A percentile compares a stretch with the other conserved stretches of the same genome.
These are phyloP conservation scores for Stygiomarasmius scandens DNA, from an alignment of 1,284 basidiomycete species.

Conservation along the genomic window DNA sequence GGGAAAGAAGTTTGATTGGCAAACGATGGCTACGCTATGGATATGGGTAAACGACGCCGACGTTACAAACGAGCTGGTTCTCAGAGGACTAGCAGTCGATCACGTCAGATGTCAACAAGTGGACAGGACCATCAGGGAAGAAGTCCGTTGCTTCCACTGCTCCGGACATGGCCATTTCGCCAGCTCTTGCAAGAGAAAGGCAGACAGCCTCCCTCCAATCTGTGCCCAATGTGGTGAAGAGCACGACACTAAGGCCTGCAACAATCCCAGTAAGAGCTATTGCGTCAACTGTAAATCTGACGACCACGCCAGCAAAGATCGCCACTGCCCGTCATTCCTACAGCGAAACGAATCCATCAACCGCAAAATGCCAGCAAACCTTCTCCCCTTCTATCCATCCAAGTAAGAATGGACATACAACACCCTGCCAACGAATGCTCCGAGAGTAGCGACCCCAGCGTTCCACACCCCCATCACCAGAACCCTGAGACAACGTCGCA, in stretches of 20 bases:
- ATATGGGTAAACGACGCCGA: background rate
- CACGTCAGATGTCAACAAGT: background rate
- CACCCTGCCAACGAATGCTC: background rate
- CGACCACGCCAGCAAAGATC: conserved; percentile 16
- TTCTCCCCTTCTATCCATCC: conserved; percentile 17
- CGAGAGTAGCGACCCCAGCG: background rate
- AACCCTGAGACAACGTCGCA: too few relatives aligned
- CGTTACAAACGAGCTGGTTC: background rate
- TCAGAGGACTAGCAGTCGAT: background rate
- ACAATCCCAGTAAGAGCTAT: background rate
- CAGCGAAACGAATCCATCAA: background rate
- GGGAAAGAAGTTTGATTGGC: background rate
- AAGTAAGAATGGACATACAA: conserved; percentile 11
- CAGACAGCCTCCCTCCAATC: background rate
- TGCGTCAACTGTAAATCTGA: conserved; percentile 17
- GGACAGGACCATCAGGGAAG: conserved; percentile 8
- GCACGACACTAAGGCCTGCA: conserved; percentile 13
- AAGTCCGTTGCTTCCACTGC: conserved; percentile 13
- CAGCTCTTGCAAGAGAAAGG: background rate
- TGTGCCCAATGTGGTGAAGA: conserved; percentile 12
- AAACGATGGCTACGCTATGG: background rate
- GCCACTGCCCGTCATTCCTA: conserved; percentile 10
- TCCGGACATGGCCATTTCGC: conserved; percentile 3
- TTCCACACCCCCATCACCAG: too few relatives aligned
- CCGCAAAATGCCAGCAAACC: conserved; percentile 6